Base-by-base conservation (phyloP, 2,329 filamentous ascomycete genomes). In the Thyridium curvatum region DNA sequence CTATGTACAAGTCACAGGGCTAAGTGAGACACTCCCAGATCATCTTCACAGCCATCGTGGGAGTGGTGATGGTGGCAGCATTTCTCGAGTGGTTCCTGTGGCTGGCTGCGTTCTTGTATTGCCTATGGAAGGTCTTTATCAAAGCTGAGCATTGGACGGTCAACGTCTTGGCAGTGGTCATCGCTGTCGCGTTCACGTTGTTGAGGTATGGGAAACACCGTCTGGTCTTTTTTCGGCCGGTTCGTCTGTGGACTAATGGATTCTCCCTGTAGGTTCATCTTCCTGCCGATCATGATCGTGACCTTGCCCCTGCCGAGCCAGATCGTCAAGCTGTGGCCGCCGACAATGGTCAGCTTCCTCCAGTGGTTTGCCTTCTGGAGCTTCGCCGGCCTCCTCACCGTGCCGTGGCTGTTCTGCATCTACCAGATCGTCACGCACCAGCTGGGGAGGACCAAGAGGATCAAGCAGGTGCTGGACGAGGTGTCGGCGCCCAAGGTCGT, bases 361-460 rank as follows among this genome's bases (percentile, higher is more conserved):
- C 90, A 96, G 57, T 94, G 88, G 85, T 95, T 97, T 55, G 90
- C 89, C 4, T 97, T 97, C 60, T 96, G 87, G 82, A 82, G 84
- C 18, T 97, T 97, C 50, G 84, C 90, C 1, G 78, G 79, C 46
- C 77, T 97, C 9, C 67, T 98, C 41, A 88, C 85, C 1, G 71
- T 95, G 2, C 93, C 93, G 1, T 96, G 89, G 88, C 73, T 95
- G 4, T 86, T 96, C 55, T 96, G 90, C 60, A 77, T 97, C 40
- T 95, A 94, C 56, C 85, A 94, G 53, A 76, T 96, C 5, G 85
- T 94, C 41, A 94, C 86, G 8, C 85, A 93, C 51, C 84, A 87
- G 28, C 71, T 97, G 18, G 90, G 91, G 16, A 79, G 88, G 46
- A 82, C 74, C 32, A 88, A 87, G 58, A 77, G 84, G 38, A 86